Percentiles rank a stretch among this genome's conserved stretches.
Evolutionary conservation across 2,329 filamentous ascomycete genomes (phyloP).

Genomic region (Colletotrichum melonis): DNA sequence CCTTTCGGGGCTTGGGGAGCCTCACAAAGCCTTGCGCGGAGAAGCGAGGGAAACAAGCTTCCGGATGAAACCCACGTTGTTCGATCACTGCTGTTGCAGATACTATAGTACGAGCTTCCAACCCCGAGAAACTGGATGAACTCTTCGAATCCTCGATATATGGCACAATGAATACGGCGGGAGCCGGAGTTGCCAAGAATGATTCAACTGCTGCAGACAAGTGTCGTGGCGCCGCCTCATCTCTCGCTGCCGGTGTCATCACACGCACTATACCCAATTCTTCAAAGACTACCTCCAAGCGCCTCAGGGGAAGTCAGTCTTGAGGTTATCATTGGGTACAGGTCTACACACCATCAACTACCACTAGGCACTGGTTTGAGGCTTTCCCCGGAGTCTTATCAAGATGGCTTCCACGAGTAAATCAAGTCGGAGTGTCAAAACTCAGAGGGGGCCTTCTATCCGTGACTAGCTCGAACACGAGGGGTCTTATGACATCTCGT

Average conservation of each 20-base stretch:
- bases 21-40: background rate
- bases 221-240: slow-evolving; percentile 14
- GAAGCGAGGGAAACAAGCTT: slow-evolving; percentile 4
- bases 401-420: background rate
- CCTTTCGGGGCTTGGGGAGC: background rate
- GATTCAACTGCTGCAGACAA: background rate
- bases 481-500: background rate
- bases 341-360: background rate
- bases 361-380: background rate
- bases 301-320: background rate
- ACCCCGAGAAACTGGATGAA: background rate
- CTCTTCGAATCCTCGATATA: background rate
- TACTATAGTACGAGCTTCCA: background rate
- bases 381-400: background rate
- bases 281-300: background rate
- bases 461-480: background rate
- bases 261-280: background rate
- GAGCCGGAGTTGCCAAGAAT: background rate
- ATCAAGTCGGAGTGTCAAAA: background rate
- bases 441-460: background rate
- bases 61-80: background rate
- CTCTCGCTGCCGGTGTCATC: background rate
- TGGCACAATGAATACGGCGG: background rate
- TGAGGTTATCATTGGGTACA: background rate
- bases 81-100: background rate